Evolutionary conservation across 768 basidiomycete genomes (phyloP).

Genomic region (Podaxis carcinomalis): DNA sequence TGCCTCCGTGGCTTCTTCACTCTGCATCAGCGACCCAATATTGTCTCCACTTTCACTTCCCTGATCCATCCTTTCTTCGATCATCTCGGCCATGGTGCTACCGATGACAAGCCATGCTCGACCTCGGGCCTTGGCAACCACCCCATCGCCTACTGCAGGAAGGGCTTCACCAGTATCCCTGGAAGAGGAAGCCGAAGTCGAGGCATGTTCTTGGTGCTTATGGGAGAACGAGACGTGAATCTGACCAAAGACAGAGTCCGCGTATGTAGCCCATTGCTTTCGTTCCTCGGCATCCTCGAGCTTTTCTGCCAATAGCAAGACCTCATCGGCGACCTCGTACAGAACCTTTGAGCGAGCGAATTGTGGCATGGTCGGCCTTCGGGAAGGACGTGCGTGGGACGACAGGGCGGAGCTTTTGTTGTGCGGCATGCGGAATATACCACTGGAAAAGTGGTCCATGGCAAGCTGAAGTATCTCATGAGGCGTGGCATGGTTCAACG

Average conservation of each 20-base stretch:
- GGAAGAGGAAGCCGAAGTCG: neutral
- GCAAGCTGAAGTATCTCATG: slow-evolving; percentile 31
- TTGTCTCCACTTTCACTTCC: slow-evolving; percentile 28
- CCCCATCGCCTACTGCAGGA: neutral
- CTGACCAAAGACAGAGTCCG: slow-evolving; percentile 57
- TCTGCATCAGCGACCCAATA: slow-evolving; percentile 31
- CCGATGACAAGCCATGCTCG: slow-evolving; percentile 55
- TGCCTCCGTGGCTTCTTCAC: slow-evolving; percentile 52
- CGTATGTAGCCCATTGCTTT: slow-evolving; percentile 55
- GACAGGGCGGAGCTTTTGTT: slow-evolving; percentile 16
- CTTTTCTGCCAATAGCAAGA: slow-evolving; percentile 57
- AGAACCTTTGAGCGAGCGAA: slow-evolving; percentile 23
- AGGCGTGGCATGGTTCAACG: slow-evolving; percentile 3
- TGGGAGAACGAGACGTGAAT: slow-evolving; percentile 49
- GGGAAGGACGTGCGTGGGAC: neutral
- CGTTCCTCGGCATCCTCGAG: slow-evolving; percentile 41
- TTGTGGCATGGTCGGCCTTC: slow-evolving; percentile 8
- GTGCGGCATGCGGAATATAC: slow-evolving; percentile 71
- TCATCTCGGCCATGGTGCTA: slow-evolving; percentile 47
- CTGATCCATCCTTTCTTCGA: slow-evolving; percentile 48
- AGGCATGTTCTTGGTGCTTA: neutral
- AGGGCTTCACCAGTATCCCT: neutral
- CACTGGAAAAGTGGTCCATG: slow-evolving; percentile 66
- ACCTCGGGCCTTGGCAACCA: slow-evolving; percentile 42
- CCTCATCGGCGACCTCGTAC: slow-evolving; percentile 55